These are phyloP conservation scores for Leishmania major DNA, from an alignment of 208 protist species.

Conservation along the genomic window DNA sequence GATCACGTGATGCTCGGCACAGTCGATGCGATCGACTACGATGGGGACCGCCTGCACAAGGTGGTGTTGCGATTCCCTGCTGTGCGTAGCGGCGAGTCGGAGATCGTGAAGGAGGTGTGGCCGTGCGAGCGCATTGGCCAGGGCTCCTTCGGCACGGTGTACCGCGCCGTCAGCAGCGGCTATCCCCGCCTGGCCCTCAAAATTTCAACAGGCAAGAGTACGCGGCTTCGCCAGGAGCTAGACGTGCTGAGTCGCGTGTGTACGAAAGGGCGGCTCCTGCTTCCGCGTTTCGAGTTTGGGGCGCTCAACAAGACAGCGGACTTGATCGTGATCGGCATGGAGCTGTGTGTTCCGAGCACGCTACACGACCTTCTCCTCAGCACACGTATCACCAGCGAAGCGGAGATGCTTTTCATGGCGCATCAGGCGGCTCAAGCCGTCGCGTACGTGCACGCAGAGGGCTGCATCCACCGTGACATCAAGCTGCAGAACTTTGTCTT, in stretches of 20 bases:
- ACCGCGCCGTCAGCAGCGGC: conserved; percentile 67
- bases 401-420: conserved; percentile 91
- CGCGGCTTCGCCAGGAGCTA: conserved; percentile 79
- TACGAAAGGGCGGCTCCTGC: conserved; percentile 79
- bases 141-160: conserved; percentile 90
- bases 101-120: conserved; percentile 47
- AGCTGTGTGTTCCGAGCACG: conserved; percentile 87
- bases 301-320: conserved; percentile 79
- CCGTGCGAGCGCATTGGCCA: conserved; percentile 85
- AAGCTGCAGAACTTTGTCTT: conserved; percentile 94
- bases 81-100: conserved; percentile 32
- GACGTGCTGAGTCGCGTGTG: conserved; percentile 84
- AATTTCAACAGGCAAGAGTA: conserved; percentile 80
- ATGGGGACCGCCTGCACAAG: conserved; percentile 66
- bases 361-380: conserved; percentile 86
- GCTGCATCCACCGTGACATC: conserved; percentile 91
- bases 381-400: conserved; percentile 78
- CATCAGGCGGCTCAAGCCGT: conserved; percentile 90
- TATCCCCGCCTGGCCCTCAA: conserved; percentile 84
- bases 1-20: conserved; percentile 64
- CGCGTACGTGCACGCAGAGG: conserved; percentile 87
- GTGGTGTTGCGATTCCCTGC: conserved; percentile 75
- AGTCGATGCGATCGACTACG: conserved; percentile 79
- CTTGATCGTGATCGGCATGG: conserved; percentile 88
- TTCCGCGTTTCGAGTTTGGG: conserved; percentile 90